Evolutionary conservation across 805 yeast species (phyloP), one percentile per base, ranked within the genome.

Genomic region (Debaryomyces castellii): DNA sequence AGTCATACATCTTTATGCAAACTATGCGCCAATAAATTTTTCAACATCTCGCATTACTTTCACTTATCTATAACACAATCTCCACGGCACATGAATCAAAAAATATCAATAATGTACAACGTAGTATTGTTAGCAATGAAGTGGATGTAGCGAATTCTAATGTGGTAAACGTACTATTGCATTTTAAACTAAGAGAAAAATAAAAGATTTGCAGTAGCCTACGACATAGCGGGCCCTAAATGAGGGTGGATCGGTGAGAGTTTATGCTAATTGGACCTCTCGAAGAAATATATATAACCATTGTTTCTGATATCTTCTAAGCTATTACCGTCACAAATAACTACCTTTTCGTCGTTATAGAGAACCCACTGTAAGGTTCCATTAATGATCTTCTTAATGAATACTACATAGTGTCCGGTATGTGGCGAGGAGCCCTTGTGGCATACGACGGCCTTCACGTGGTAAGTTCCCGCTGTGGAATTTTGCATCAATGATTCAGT

Each of bases 341-440:
- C 92, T 2, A 90, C 95, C 63, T 89, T 89, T 55, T 90, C 97
- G 60, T 90, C 97, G 59, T 90, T 90, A 67, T 82, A 91, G 36
- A 90, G 69, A 2, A 85, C 84, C 96, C 96, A 89, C 43, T 72
- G 67, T 10, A 51, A 59, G 43, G 55, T 61, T 1, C 71, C 76
- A 5, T 71, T 55, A 2, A 64, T 46, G 1, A 41, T 43, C 48
- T 80, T 78, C 45, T 73, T 77, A 25, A 87, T 71, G 56, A 86
- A 90, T 1, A 84, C 87, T 34, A 91, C 97, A 63, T 90, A 90
- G 62, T 90, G 97, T 0, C 97, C 97, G 0, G 96, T 87, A 53
- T 91, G 96, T 1, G 89, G 85, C 10, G 96, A 85, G 2, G 82
- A 74, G 6, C 97, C 97, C 62, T 90, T 91, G 63, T 90, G 97